phyloP scores from a whole-genome alignment of 2,329 filamentous ascomycete genomes.

The Cordyceps javanica region DNA sequence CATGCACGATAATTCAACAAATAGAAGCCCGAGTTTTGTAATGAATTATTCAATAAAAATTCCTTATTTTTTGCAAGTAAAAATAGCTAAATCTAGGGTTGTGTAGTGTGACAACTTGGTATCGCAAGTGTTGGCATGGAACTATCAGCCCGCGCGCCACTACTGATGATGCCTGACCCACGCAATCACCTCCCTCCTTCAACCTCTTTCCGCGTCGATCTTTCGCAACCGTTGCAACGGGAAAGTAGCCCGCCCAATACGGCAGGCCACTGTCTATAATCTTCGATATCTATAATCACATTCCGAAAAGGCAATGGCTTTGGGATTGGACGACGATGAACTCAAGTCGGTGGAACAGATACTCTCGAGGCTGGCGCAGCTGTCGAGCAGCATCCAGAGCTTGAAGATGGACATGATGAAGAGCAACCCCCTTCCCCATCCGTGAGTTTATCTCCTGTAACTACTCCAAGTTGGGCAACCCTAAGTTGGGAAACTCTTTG shows the following conservation, averaged over 20 bases:
- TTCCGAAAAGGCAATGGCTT: slow-evolving; percentile 27
- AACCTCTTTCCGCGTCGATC: neutral
- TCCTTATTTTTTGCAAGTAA: no score
- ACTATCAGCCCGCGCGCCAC: neutral
- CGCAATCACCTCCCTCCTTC: neutral
- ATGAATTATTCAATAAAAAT: no score
- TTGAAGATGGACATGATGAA: slow-evolving; percentile 55
- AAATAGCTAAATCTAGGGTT: no score
- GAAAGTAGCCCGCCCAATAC: neutral
- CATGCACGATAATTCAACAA: no score
- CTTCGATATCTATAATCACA: neutral
- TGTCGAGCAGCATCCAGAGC: slow-evolving; percentile 62
- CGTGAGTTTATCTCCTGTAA: slow-evolving; percentile 39
- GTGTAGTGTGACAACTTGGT: no score
- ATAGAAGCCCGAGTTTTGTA: no score
- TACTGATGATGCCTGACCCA: neutral
- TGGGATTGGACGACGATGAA: slow-evolving; percentile 52
- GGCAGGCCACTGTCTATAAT: neutral
- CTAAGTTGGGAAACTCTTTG: no score
- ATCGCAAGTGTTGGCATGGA: neutral
- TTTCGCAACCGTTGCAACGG: neutral
- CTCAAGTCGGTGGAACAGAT: slow-evolving; percentile 65
- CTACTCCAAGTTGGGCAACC: neutral
- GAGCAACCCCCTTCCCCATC: slow-evolving; percentile 60
- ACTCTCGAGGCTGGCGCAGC: slow-evolving; percentile 60